A percentile compares a stretch with the other conserved stretches of the same genome.
Evolutionary conservation across 495 filamentous ascomycete species (phyloP).

Genomic region (Geoglossum glabrum): DNA sequence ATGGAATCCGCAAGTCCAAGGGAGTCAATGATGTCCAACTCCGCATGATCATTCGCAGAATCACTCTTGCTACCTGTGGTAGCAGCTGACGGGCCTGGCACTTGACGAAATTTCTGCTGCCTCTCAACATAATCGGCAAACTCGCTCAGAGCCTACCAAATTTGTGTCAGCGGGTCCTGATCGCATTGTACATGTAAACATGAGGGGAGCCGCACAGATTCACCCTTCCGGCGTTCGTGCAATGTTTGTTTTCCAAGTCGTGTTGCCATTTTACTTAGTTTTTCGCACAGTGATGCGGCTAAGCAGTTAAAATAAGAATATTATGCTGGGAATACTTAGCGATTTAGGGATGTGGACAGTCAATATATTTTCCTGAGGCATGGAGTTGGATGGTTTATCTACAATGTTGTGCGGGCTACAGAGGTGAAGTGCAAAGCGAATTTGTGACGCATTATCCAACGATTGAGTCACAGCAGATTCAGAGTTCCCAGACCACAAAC

Average conservation of each 20-base stretch:
- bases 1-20: slow-evolving; percentile 63
- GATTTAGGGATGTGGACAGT: neutral
- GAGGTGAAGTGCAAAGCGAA: neutral
- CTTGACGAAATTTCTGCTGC: slow-evolving; percentile 48
- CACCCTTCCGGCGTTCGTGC: slow-evolving; percentile 68
- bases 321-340: neutral
- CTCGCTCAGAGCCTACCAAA: slow-evolving; percentile 62
- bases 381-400: neutral
- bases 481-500: neutral
- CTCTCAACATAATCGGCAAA: slow-evolving; percentile 96
- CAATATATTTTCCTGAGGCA: neutral
- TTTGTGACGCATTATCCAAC: neutral
- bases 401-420: too few species aligned
- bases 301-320: neutral
- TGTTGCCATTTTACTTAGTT: slow-evolving; percentile 26
- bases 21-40: slow-evolving; percentile 81
- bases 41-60: slow-evolving; percentile 52
- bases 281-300: neutral
- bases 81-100: slow-evolving; percentile 44
- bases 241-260: slow-evolving; percentile 38
- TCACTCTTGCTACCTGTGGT: slow-evolving; percentile 36
- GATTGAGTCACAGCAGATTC: neutral
- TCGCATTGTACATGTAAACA: neutral
- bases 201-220: slow-evolving; percentile 35
- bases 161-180: neutral